Conservation (phyloP, 805 yeast species). For the Suhomyces pyralidae region DNA sequence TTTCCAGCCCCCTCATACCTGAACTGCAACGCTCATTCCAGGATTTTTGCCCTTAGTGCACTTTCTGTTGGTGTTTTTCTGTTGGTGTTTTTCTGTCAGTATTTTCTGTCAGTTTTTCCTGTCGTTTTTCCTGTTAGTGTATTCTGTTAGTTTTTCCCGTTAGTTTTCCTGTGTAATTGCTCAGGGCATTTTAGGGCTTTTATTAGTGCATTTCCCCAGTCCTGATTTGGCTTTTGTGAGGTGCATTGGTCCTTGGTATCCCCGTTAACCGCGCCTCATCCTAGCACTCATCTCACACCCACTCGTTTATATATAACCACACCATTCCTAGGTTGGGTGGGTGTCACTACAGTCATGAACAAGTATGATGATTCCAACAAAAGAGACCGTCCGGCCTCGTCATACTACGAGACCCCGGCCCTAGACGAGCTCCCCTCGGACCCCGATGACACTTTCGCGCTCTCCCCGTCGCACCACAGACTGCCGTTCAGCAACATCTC, state of each 20-base stretch:
- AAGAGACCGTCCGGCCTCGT: constrained; percentile 30
- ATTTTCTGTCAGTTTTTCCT: too few relatives aligned
- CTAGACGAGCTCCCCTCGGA: not conserved
- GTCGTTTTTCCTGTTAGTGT: too few relatives aligned
- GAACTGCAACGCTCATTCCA: not conserved
- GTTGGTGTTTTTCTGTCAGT: too few relatives aligned
- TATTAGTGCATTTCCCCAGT: not conserved
- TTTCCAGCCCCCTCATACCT: not conserved
- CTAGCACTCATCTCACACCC: not conserved
- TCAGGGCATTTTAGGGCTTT: too few relatives aligned
- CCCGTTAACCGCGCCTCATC: not conserved
- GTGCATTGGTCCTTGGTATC: not conserved
- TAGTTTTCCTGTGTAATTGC: too few relatives aligned
- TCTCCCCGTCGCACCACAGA: constrained; percentile 20
- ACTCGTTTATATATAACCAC: not conserved
- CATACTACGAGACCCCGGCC: constrained; percentile 41
- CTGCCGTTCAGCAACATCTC: constrained; percentile 29
- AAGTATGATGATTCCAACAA: constrained; percentile 3
- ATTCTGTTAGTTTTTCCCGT: too few relatives aligned
- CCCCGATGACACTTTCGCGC: not conserved
- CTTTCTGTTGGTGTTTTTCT: not conserved
- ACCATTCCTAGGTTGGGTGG: not conserved
- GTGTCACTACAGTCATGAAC: constrained; percentile 4
- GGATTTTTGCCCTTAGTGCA: not conserved
- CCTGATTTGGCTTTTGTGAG: not conserved